Conservation (phyloP, 2,329 filamentous ascomycete species). For the Acephala macrosclerotiorum region DNA sequence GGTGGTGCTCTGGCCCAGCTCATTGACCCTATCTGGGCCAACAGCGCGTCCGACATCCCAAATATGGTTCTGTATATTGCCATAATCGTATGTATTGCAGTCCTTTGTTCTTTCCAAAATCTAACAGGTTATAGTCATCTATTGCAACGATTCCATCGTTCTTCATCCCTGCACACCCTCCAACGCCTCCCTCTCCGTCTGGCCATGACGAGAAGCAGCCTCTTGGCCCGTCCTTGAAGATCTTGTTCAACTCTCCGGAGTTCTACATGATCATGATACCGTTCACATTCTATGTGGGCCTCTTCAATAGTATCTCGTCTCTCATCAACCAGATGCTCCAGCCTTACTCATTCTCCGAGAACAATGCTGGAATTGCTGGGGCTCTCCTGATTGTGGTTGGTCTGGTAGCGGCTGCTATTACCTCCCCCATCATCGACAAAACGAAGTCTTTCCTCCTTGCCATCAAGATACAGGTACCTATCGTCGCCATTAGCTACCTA, state of each 20-base stretch:
- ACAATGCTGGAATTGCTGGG: slow-evolving; percentile 87
- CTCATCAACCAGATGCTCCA: slow-evolving; percentile 89
- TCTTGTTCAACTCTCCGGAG: slow-evolving; percentile 67
- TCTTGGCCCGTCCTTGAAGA: slow-evolving; percentile 58
- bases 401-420: slow-evolving; percentile 77
- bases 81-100: slow-evolving; percentile 69
- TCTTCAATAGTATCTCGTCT: slow-evolving; percentile 92
- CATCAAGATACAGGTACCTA: slow-evolving; percentile 76
- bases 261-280: slow-evolving; percentile 83
- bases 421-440: slow-evolving; percentile 83
- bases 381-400: slow-evolving; percentile 90
- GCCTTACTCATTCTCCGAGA: slow-evolving; percentile 85
- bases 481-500: slow-evolving; percentile 78
- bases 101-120: background rate
- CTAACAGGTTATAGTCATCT: slow-evolving; percentile 55
- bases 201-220: slow-evolving; percentile 61
- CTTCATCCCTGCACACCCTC: slow-evolving; percentile 79
- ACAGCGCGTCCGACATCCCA: slow-evolving; percentile 69
- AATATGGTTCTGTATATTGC: slow-evolving; percentile 85
- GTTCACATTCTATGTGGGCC: slow-evolving; percentile 85
- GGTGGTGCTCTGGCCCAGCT: slow-evolving; percentile 90
- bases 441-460: slow-evolving; percentile 80
- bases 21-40: slow-evolving; percentile 79
- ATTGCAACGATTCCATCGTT: slow-evolving; percentile 76
- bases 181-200: slow-evolving; percentile 76